Evolutionary conservation across 2,329 filamentous ascomycete genomes (phyloP).

Genomic region (Aspergillus sp.): DNA sequence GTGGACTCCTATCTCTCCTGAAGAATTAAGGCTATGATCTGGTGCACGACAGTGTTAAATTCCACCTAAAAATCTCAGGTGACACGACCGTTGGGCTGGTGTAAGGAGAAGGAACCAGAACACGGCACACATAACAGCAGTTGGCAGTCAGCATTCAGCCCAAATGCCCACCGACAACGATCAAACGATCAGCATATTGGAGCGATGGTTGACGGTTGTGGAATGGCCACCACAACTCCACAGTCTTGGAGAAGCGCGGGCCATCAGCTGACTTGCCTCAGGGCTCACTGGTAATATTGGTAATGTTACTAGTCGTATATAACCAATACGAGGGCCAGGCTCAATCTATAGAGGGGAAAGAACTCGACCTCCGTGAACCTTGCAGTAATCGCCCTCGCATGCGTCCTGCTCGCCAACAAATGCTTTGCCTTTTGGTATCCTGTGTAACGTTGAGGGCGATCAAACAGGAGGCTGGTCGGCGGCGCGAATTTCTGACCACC

Average conservation of each 20-base stretch:
- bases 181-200: neutral
- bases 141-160: neutral
- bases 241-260: neutral
- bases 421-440: neutral
- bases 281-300: neutral
- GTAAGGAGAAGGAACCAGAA: neutral
- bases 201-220: neutral
- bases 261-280: neutral
- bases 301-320: conserved; percentile 1
- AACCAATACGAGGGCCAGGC: neutral
- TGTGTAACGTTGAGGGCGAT: neutral
- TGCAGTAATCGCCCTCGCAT: conserved; percentile 13
- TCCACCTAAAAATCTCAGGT: neutral
- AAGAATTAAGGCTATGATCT: neutral
- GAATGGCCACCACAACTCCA: no score
- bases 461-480: neutral
- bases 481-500: neutral
- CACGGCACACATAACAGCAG: neutral
- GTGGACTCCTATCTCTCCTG: neutral
- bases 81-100: neutral
- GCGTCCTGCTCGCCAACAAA: conserved; percentile 1
- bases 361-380: neutral
- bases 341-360: neutral
- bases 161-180: no score
- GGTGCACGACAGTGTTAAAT: neutral